Evolutionary conservation across 495 filamentous ascomycete species (phyloP).

Genomic region (Ramalina intermedia): DNA sequence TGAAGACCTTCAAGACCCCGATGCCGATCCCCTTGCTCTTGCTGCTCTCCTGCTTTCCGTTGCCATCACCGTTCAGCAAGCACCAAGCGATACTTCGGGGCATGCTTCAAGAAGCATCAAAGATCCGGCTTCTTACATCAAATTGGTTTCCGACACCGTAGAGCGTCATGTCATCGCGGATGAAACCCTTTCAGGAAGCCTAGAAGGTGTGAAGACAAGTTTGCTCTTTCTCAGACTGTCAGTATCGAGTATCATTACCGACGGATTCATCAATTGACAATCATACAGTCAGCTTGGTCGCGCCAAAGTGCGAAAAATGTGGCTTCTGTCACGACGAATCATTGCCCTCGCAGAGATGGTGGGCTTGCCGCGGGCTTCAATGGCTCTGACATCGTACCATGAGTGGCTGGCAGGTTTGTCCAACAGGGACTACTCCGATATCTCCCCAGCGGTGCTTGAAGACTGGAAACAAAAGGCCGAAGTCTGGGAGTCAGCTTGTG

Average conservation of each 20-base stretch:
- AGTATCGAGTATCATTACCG: neutral
- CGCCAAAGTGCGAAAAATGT: slow-evolving; percentile 18
- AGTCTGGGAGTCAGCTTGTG: slow-evolving; percentile 20
- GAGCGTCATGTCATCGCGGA: slow-evolving; percentile 14
- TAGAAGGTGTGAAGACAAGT: slow-evolving; percentile 12
- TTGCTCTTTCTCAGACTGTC: slow-evolving; percentile 18
- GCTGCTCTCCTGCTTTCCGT: slow-evolving; percentile 17
- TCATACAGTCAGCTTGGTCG: slow-evolving; percentile 15
- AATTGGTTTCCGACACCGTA: slow-evolving; percentile 12
- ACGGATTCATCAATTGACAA: too few relatives aligned
- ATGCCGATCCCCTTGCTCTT: slow-evolving; percentile 14
- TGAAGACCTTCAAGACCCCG: slow-evolving; percentile 13
- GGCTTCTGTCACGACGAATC: slow-evolving; percentile 16
- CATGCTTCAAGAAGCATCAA: neutral
- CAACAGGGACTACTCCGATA: slow-evolving; percentile 3
- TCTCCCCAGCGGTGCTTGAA: slow-evolving; percentile 1
- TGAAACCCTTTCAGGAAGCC: slow-evolving; percentile 14
- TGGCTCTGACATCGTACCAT: slow-evolving; percentile 1
- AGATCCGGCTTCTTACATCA: slow-evolving; percentile 6
- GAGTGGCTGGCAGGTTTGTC: slow-evolving; percentile 2
- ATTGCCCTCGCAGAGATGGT: slow-evolving; percentile 20
- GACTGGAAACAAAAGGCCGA: slow-evolving; percentile 6
- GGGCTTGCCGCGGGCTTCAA: slow-evolving; percentile 14
- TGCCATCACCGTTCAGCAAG: slow-evolving; percentile 17
- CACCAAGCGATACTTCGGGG: slow-evolving; percentile 1